Evolutionary conservation across 192 early-diverging fungal species (phyloP), one percentile per base, ranked within the genome.

Genomic region (Chytriomyces sp.): DNA sequence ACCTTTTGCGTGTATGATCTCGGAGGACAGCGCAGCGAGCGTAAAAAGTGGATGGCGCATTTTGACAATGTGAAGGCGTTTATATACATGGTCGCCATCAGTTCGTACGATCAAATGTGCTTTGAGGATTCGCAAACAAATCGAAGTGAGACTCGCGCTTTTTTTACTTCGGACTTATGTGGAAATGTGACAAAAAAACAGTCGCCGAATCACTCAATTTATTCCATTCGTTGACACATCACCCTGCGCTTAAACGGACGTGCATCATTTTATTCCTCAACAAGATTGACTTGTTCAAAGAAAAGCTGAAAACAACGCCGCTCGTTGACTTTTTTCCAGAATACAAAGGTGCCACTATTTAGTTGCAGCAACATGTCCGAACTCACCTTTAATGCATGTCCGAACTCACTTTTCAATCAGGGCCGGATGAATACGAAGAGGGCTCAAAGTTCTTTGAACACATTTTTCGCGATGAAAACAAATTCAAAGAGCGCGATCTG

Each of bases 201-300:
- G 95, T 97, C 93, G 86, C 88, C 44, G 95, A 97, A 81, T 94
- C 93, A 82, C 86, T 97, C 47, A 90, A 90, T 8, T 84, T 97
- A 24, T 97, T 97, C 78, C 94, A 94, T 61, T 95, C 93, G 6
- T 88, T 97, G 35, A 93, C 96, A 70, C 96, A 97, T 82, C 93
- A 92, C 79, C 89, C 95, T 69, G 95, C 94, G 95, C 96, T 97
- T 83, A 79, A 96, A 67, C 89, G 92, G 66, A 95, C 94, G 16
- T 93, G 92, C 8, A 95, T 97, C 69, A 94, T 97, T 69, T 84
- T 97, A 10, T 97, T 97, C 80, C 85, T 97, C 67, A 97, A 97
- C 87, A 97, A 97, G 75, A 91, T 95, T 59, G 95, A 91, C 69
- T 78, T 91, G 35, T 83, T 91, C 61, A 85, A 88, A 67, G 71